phyloP scores from a whole-genome alignment of 2,329 filamentous ascomycete genomes.

The Elsinoe arachidis region DNA sequence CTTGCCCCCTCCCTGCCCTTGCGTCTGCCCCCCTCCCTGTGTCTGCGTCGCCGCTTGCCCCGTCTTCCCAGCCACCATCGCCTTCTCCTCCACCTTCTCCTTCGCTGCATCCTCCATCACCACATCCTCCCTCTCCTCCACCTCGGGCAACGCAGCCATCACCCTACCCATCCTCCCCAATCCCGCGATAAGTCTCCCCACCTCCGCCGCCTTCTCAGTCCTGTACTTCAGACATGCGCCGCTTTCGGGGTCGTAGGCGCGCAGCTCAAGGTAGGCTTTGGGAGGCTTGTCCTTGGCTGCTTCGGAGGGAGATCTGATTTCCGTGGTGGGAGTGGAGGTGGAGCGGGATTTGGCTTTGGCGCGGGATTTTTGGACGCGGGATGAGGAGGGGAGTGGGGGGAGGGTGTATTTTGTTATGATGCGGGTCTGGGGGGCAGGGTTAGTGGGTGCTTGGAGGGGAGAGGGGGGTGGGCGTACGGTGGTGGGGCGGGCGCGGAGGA shows the following conservation, averaged over 20 bases:
- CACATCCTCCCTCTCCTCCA: conserved; percentile 22
- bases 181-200: conserved; percentile 68
- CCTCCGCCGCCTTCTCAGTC: conserved; percentile 85
- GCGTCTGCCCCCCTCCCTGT: background rate
- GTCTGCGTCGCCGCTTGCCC: conserved; percentile 1
- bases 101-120: conserved; percentile 7
- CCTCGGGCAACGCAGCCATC: conserved; percentile 44
- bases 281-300: conserved; percentile 39
- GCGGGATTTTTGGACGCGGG: conserved; percentile 22
- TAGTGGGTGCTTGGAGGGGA: background rate
- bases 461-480: conserved; percentile 51
- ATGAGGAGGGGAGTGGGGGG: conserved; percentile 26
- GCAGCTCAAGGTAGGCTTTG: conserved; percentile 67
- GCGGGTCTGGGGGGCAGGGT: conserved; percentile 52
- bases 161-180: conserved; percentile 65
- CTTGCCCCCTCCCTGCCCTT: conserved; percentile 27
- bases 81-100: conserved; percentile 26
- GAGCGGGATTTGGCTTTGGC: conserved; percentile 20
- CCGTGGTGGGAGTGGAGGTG: conserved; percentile 21
- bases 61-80: conserved; percentile 17
- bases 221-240: conserved; percentile 83
- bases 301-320: conserved; percentile 15
- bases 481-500: conserved; percentile 76
- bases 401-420: conserved; percentile 91
- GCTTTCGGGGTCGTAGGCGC: conserved; percentile 76